Evolutionary conservation across 805 yeast species (phyloP), one percentile per base, ranked within the genome.

Genomic region (Hanseniaspora osmophila): DNA sequence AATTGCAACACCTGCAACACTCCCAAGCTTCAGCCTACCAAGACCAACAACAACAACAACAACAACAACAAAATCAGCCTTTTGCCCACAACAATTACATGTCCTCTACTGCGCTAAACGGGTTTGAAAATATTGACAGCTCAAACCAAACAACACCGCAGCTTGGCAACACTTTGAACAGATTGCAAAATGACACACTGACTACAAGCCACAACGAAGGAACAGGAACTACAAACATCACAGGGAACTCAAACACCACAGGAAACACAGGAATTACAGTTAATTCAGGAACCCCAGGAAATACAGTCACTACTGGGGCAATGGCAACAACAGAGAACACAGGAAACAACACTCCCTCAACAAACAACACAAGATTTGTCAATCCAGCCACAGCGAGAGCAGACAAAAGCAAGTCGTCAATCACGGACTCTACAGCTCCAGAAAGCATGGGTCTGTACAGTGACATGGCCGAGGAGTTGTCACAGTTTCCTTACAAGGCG

Each of bases 401-500:
- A 9, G 17, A 9, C 12, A 38, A 38, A 38, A 12, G 16, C 5
- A 38, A 38, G 19, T 38, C 41, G 5, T 46, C 45, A 1, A 40
- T 38, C 13, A 42, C 48, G 2, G 16, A 38, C n/a, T 43, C 48
- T 6, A 61, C 62, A 10, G 59, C 61, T 59, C 59, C 64, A 16
- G 64, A 59, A 38, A 62, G 65, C 2, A 47, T 62, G 41, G 63
- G 61, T 13, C 47, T 61, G n/a, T 61, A 61, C 44, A 61, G 64
- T 46, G 65, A 61, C 33, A 51, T 59, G 9, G 64, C 61, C 11
- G 64, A 61, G 40, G 64, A 60, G 19, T 46, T 49, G 18, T 46
- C 49, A 19, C 54, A 54, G 47, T 90, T 84, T 65, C 86, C 94
- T 41, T 83, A 84, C 59, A 74, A 78, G 47, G 98, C 96, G 9